Evolutionary conservation across 306 rosid species (phyloP).

Genomic region (Cucumis melo): DNA sequence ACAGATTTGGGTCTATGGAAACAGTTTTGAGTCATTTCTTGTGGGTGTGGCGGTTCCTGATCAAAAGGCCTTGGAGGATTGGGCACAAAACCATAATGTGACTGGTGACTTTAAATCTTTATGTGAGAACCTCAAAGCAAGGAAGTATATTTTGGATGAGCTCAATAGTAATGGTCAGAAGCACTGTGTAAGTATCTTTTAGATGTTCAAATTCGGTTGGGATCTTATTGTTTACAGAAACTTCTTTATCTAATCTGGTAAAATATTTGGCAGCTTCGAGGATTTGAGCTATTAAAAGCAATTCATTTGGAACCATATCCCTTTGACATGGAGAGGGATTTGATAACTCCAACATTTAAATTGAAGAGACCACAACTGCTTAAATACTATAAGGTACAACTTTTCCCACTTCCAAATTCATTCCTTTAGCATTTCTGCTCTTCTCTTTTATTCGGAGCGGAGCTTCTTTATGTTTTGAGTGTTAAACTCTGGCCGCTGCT

Average conservation of each 20-base stretch:
- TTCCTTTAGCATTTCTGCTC: neutral
- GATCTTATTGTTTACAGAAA: neutral
- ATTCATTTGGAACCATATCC: constrained; percentile 70
- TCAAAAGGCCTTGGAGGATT: constrained; percentile 51
- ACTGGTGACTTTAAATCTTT: constrained; percentile 54
- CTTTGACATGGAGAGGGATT: constrained; percentile 86
- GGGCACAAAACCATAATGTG: constrained; percentile 47
- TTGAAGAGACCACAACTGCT: constrained; percentile 74
- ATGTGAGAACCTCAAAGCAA: constrained; percentile 53
- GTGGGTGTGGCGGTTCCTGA: constrained; percentile 91
- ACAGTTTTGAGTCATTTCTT: constrained; percentile 90
- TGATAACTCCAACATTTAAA: constrained; percentile 80
- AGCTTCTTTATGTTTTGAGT: neutral
- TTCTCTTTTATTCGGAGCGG: neutral
- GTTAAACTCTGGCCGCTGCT: neutral
- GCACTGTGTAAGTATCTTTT: constrained; percentile 41
- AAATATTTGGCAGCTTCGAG: constrained; percentile 50
- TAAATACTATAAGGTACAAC: constrained; percentile 58
- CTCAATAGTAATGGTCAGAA: constrained; percentile 60
- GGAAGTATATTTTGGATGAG: constrained; percentile 67
- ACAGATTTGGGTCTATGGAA: constrained; percentile 94
- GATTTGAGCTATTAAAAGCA: constrained; percentile 78
- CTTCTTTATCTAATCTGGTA: constrained; percentile 4
- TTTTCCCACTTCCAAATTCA: neutral
- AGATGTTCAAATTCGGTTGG: neutral